Conservation (phyloP, 1,139 yeast species). For the Sugiyamaella grinbergsii region DNA sequence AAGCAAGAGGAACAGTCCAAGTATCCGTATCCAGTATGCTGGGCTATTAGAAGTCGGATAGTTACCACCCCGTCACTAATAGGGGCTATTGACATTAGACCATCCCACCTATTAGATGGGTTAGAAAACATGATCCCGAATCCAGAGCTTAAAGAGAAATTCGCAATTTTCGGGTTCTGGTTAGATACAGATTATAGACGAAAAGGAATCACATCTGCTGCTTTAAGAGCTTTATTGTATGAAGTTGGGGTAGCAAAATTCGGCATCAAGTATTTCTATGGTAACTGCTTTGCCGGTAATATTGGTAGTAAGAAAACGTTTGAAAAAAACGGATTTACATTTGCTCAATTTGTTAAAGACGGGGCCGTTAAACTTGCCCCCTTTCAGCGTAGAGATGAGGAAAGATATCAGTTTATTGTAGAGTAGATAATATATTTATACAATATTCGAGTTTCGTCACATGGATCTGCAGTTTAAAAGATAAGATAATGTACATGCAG, state of each 20-base stretch:
- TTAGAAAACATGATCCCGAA: conserved; percentile 12
- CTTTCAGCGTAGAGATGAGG: conserved; percentile 15
- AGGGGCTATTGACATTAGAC: conserved; percentile 26
- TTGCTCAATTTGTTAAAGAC: conserved; percentile 19
- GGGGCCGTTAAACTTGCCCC: conserved; percentile 20
- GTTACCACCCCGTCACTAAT: conserved; percentile 14
- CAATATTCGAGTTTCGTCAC: too few species aligned
- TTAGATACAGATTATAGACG: conserved; percentile 29
- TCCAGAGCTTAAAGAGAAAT: conserved; percentile 13
- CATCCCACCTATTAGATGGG: conserved; percentile 19
- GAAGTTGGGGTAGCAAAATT: conserved; percentile 26
- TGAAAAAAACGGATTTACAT: conserved; percentile 27
- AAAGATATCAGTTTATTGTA: conserved; percentile 11
- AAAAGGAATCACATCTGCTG: conserved; percentile 29
- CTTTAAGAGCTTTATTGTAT: conserved; percentile 24
- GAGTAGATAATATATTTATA: background rate
- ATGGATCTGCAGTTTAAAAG: too few species aligned
- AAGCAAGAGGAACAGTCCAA: background rate
- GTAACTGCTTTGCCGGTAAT: conserved; percentile 29
- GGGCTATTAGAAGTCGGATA: conserved; percentile 27
- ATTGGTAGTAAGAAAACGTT: conserved; percentile 27
- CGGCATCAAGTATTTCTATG: conserved; percentile 26
- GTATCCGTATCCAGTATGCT: conserved; percentile 18
- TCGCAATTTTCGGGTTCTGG: conserved; percentile 31
- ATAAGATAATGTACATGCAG: too few species aligned